Percentiles rank a stretch among this genome's conserved stretches.
These are phyloP conservation scores for Aureobasidium sp. DNA, from an alignment of 2,329 filamentous ascomycete genomes.

Conservation along the genomic window DNA sequence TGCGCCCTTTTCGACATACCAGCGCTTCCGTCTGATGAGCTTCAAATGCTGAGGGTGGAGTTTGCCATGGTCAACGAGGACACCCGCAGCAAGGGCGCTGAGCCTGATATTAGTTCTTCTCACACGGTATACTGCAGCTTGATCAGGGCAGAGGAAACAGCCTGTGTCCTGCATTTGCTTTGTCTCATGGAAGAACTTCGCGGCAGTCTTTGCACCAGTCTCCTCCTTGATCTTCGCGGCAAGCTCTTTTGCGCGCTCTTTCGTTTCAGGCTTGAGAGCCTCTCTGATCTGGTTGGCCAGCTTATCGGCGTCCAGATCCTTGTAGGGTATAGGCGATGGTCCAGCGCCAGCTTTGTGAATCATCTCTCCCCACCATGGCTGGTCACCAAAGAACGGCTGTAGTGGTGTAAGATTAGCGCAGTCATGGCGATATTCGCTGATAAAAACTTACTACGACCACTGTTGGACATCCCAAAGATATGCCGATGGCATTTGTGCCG, in stretches of 20 bases:
- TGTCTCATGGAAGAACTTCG: conserved; percentile 33
- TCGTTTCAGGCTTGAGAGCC: conserved; percentile 35
- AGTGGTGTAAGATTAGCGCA: background rate
- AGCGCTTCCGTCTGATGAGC: background rate
- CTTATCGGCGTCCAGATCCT: conserved; percentile 37
- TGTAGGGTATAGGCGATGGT: conserved; percentile 42
- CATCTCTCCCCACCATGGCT: conserved; percentile 51
- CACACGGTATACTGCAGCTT: conserved; percentile 65
- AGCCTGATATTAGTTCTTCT: conserved; percentile 57
- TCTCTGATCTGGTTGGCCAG: conserved; percentile 41
- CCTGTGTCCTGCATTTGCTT: background rate
- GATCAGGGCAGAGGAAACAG: conserved; percentile 59
- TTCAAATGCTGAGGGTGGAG: conserved; percentile 7
- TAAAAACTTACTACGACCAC: conserved; percentile 35
- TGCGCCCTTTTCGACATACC: conserved; percentile 13
- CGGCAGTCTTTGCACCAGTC: conserved; percentile 35
- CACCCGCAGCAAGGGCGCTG: conserved; percentile 58
- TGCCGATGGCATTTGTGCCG: conserved; percentile 51
- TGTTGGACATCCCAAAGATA: conserved; percentile 46
- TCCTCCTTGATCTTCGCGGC: conserved; percentile 32
- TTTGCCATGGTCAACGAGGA: background rate
- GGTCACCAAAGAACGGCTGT: conserved; percentile 50
- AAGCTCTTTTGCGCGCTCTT: conserved; percentile 33
- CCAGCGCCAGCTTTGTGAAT: conserved; percentile 45
- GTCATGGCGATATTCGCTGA: rapidly evolving